phyloP scores from a whole-genome alignment of 2,329 filamentous ascomycete genomes.

The Diplodia sapinea region DNA sequence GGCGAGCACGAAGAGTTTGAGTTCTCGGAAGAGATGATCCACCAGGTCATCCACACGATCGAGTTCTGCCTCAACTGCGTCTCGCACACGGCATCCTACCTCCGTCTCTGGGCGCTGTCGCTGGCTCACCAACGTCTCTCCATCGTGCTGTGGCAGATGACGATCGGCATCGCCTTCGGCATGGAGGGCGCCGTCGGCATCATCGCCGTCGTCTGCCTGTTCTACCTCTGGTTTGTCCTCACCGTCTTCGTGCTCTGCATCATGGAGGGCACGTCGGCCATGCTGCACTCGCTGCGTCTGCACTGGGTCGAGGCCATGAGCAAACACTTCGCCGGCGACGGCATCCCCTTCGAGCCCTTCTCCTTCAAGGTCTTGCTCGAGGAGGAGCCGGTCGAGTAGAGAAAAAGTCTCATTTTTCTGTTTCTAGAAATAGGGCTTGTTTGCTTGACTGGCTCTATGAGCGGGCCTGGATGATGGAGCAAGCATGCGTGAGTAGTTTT shows the following conservation, averaged over 20 bases:
- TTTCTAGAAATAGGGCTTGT: too few relatives aligned
- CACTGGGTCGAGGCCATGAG: slow-evolving; percentile 99
- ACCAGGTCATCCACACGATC: slow-evolving; percentile 98
- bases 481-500: not conserved
- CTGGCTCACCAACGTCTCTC: slow-evolving; percentile 98
- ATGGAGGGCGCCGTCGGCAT: slow-evolving; percentile 72
- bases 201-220: slow-evolving; percentile 79
- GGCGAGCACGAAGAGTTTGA: slow-evolving; percentile 97
- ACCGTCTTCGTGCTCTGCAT: slow-evolving; percentile 81
- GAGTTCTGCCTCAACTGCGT: slow-evolving; percentile 99
- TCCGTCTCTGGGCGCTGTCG: slow-evolving; percentile 96
- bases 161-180: slow-evolving; percentile 76
- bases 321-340: slow-evolving; percentile 93
- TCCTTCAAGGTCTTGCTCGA: slow-evolving; percentile 84
- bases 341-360: slow-evolving; percentile 84
- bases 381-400: slow-evolving; percentile 65
- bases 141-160: slow-evolving; percentile 96
- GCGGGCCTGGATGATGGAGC: not conserved
- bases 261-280: slow-evolving; percentile 96
- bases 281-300: slow-evolving; percentile 88
- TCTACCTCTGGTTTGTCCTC: slow-evolving; percentile 89
- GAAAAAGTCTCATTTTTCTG: not conserved
- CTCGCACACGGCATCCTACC: slow-evolving; percentile 97
- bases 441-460: not conserved
- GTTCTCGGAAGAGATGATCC: slow-evolving; percentile 96